phyloP scores from a whole-genome alignment of 164 flowering plant genomes.

The Nymphaea thermarum region DNA sequence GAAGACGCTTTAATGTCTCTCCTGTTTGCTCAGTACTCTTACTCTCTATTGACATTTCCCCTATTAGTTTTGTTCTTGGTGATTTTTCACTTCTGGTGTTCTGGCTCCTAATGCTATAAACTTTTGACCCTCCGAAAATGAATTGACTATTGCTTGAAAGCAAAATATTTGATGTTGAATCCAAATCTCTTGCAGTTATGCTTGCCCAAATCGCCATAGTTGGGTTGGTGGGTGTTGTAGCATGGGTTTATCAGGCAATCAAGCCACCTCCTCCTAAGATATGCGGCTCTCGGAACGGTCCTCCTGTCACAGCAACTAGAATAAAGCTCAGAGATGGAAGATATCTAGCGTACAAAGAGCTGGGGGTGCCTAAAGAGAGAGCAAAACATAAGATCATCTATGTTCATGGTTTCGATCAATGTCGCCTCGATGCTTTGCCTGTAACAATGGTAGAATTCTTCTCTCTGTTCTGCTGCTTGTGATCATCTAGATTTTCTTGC shows the following conservation, averaged over 20 bases:
- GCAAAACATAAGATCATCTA: slow-evolving; percentile 39
- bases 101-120: no score
- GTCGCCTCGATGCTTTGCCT: slow-evolving; percentile 5
- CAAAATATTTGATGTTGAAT: no score
- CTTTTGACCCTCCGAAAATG: no score
- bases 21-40: no score
- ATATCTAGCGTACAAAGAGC: slow-evolving; percentile 39
- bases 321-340: slow-evolving; percentile 51
- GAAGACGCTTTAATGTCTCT: no score
- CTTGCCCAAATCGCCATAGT: slow-evolving; percentile 15
- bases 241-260: slow-evolving; percentile 27
- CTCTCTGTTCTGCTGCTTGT: neutral
- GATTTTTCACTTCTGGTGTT: no score
- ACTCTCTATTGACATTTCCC: no score
- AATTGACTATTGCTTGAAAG: no score
- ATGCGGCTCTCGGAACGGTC: slow-evolving; percentile 40
- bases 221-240: slow-evolving; percentile 20
- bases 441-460: slow-evolving; percentile 8
- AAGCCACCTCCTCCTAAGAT: slow-evolving; percentile 37
- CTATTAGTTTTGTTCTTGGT: no score
- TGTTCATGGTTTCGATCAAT: slow-evolving; percentile 30
- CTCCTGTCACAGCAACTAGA: slow-evolving; percentile 43
- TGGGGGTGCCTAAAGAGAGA: slow-evolving; percentile 34
- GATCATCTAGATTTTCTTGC: neutral
- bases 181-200: slow-evolving; percentile 16